A percentile compares a stretch with the other conserved stretches of the same genome.
Evolutionary conservation across 148 eudicot species (phyloP).

Genomic region (Rhododendron henanense): DNA sequence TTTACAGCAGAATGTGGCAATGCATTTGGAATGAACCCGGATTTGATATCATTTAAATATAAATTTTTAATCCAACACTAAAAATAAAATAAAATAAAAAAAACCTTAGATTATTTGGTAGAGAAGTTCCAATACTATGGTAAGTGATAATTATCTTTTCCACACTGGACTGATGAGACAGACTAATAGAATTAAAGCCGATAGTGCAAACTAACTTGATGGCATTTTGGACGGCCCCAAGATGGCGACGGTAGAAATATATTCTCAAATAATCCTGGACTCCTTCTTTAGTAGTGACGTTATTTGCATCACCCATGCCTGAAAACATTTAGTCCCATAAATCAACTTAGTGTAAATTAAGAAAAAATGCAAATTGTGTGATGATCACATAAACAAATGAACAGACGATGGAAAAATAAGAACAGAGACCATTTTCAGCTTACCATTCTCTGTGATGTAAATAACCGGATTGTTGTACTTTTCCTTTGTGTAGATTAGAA

Average conservation of each 20-base stretch:
- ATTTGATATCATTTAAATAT: too few species aligned
- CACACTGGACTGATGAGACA: neutral
- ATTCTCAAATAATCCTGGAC: neutral
- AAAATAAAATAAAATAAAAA: too few species aligned
- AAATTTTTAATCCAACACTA: too few species aligned
- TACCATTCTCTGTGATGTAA: conserved; percentile 25
- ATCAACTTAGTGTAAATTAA: neutral
- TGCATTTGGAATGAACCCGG: too few species aligned
- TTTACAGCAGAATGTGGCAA: too few species aligned
- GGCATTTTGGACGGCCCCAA: neutral
- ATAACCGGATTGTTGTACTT: conserved; percentile 18
- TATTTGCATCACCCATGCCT: neutral
- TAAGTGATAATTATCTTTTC: too few species aligned
- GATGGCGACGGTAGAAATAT: conserved; percentile 6
- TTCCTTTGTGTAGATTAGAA: conserved; percentile 34
- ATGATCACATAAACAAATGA: neutral
- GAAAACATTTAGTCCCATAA: neutral
- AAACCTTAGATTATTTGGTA: too few species aligned
- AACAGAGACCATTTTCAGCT: neutral
- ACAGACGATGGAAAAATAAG: neutral
- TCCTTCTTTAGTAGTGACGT: neutral
- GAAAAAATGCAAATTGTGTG: neutral
- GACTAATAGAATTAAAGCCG: neutral
- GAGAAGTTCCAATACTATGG: too few species aligned
- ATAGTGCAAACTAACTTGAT: neutral